Conservation (phyloP, 768 basidiomycete genomes). For the Gymnopilus junonius region DNA sequence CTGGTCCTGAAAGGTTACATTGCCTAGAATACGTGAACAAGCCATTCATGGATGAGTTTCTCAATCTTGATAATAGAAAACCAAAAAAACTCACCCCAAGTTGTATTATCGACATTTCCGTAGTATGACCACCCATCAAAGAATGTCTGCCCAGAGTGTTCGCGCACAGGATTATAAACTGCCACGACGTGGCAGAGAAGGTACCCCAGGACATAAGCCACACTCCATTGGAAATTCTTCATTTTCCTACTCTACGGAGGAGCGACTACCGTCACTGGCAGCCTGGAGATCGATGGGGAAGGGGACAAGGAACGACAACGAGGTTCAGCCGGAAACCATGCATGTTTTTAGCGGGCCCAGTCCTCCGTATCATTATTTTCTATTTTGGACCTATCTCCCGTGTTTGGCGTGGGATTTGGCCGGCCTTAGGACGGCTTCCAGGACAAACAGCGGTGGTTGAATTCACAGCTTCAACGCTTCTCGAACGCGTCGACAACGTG, state of each 20-base stretch:
- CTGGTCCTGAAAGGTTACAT: too few relatives aligned
- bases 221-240: neutral
- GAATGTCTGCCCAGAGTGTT: constrained; percentile 53
- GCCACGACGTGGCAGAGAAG: constrained; percentile 8
- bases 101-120: constrained; percentile 51
- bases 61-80: neutral
- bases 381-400: too few relatives aligned
- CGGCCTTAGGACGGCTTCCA: too few relatives aligned
- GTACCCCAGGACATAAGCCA: neutral
- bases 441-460: too few relatives aligned
- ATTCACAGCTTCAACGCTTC: too few relatives aligned
- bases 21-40: constrained; percentile 41
- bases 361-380: neutral
- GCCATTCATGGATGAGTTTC: neutral
- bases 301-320: neutral
- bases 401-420: too few relatives aligned
- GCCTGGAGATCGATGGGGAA: neutral
- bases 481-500: too few relatives aligned
- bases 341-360: too few relatives aligned
- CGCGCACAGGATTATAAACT: constrained; percentile 41
- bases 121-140: constrained; percentile 62
- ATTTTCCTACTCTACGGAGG: neutral
- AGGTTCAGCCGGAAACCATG: too few relatives aligned
- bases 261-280: neutral
- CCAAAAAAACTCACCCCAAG: constrained; percentile 35